These are phyloP conservation scores for Schizosaccharomyces japonicus DNA, from an alignment of 805 yeast genomes.

Conservation along the genomic window DNA sequence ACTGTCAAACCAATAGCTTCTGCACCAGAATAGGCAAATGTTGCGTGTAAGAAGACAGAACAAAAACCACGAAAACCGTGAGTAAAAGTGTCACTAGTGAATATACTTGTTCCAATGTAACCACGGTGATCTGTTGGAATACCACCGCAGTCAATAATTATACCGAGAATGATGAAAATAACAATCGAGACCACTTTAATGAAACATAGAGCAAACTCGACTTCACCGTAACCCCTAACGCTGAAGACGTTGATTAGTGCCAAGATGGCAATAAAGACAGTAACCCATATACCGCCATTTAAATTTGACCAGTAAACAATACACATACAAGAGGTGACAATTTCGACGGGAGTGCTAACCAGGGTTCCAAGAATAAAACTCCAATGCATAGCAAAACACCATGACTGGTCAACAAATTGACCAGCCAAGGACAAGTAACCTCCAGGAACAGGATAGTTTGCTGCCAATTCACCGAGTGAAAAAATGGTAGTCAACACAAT, in stretches of 20 bases:
- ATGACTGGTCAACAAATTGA: not conserved
- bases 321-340: not conserved
- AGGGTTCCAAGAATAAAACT: not conserved
- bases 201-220: slow-evolving; percentile 35
- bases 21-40: slow-evolving; percentile 53
- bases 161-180: slow-evolving; percentile 38
- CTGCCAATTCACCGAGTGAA: not conserved
- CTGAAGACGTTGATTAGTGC: slow-evolving; percentile 30
- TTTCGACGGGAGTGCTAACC: too few species aligned
- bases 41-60: slow-evolving; percentile 53
- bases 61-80: slow-evolving; percentile 55
- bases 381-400: not conserved
- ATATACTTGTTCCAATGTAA: slow-evolving; percentile 33
- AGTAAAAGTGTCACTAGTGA: slow-evolving; percentile 28
- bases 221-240: slow-evolving; percentile 39
- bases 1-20: slow-evolving; percentile 56
- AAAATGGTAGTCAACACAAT: not conserved
- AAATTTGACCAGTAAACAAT: slow-evolving; percentile 11
- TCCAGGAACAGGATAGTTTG: not conserved
- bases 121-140: slow-evolving; percentile 31
- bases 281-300: slow-evolving; percentile 34
- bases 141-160: slow-evolving; percentile 30
- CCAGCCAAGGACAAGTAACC: not conserved
- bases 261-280: slow-evolving; percentile 28
- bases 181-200: slow-evolving; percentile 34